Percentiles rank a stretch among this genome's conserved stretches.
Evolutionary conservation across 345 rosid species (phyloP).

Genomic region (Arabidopsis thaliana): TAIR10.1 NC_003071.7:18364001-18364500

Average conservation of each 20-base stretch:
- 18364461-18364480: not conserved
- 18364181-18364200: constrained; percentile 11
- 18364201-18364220: not conserved
- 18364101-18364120: not conserved
- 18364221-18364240: constrained; percentile 6
- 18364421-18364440: not conserved
- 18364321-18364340: too few species aligned
- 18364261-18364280: not conserved
- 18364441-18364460: not conserved
- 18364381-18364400: not conserved
- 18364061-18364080: not conserved
- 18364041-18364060: constrained; percentile 9
- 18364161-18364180: not conserved
- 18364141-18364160: not conserved
- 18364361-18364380: not conserved
- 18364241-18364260: constrained; percentile 25
- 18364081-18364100: not conserved
- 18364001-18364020: not conserved
- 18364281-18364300: not conserved
- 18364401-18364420: not conserved
- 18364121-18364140: not conserved
- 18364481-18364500: not conserved
- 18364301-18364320: too few species aligned
- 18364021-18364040: not conserved
- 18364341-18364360: not conserved